phyloP scores from a whole-genome alignment of 1,139 yeast species.

The Hansenula lynferdii region DNA sequence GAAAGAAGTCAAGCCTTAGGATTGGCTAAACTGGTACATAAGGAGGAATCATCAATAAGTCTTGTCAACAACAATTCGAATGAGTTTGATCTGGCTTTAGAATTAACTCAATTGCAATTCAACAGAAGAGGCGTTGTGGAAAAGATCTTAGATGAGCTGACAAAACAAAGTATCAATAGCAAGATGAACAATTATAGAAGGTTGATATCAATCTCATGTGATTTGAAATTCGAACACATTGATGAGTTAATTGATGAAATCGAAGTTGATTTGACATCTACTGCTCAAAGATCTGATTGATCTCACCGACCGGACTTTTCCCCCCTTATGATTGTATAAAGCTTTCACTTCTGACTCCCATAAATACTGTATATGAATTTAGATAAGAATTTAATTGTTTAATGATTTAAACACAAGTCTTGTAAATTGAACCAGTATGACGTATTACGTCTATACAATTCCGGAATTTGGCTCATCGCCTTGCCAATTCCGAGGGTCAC shows the following conservation, averaged over 20 bases:
- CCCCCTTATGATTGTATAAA: too few species aligned
- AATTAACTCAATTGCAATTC: constrained; percentile 50
- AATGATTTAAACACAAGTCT: too few species aligned
- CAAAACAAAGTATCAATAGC: constrained; percentile 24
- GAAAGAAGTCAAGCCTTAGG: constrained; percentile 60
- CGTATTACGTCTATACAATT: too few species aligned
- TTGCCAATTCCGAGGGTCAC: not conserved
- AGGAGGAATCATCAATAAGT: constrained; percentile 41
- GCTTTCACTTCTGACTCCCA: too few species aligned
- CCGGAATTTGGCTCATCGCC: not conserved
- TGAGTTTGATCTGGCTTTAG: constrained; percentile 30
- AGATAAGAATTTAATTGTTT: too few species aligned
- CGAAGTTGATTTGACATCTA: constrained; percentile 30
- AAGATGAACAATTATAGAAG: constrained; percentile 80
- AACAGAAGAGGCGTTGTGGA: constrained; percentile 41
- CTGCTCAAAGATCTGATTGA: constrained; percentile 6
- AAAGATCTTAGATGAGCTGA: constrained; percentile 34
- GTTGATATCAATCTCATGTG: constrained; percentile 73
- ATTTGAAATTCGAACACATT: constrained; percentile 71
- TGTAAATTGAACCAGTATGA: too few species aligned
- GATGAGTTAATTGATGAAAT: constrained; percentile 66
- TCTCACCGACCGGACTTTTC: too few species aligned
- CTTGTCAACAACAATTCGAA: constrained; percentile 17
- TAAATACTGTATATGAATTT: too few species aligned
- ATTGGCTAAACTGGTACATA: constrained; percentile 50